Evolutionary conservation across 352 stramenopile species (phyloP).

Genomic region (Pythium dissimile): DNA sequence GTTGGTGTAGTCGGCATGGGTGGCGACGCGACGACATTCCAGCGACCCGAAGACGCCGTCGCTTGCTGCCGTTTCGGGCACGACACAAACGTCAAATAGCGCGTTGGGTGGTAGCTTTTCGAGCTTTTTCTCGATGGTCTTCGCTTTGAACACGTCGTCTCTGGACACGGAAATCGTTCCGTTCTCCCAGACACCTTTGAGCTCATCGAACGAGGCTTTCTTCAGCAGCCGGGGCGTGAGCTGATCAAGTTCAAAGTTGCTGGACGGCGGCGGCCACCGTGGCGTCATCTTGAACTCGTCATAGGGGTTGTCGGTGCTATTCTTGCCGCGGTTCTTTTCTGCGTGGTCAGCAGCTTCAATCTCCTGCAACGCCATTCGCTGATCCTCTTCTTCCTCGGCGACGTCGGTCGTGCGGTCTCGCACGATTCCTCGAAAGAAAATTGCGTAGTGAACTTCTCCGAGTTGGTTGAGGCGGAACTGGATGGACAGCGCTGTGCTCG

Average conservation of each 20-base stretch:
- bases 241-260: slow-evolving; percentile 34
- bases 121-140: slow-evolving; percentile 53
- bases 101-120: slow-evolving; percentile 59
- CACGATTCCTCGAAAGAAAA: slow-evolving; percentile 62
- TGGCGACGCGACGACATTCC: slow-evolving; percentile 48
- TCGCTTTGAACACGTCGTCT: slow-evolving; percentile 55
- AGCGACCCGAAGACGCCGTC: slow-evolving; percentile 50
- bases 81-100: slow-evolving; percentile 72
- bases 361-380: slow-evolving; percentile 8
- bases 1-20: slow-evolving; percentile 78
- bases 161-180: slow-evolving; percentile 66
- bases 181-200: slow-evolving; percentile 74
- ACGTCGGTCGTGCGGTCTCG: slow-evolving; percentile 9
- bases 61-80: slow-evolving; percentile 64
- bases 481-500: slow-evolving; percentile 47
- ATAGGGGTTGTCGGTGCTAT: slow-evolving; percentile 10
- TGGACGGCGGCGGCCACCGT: slow-evolving; percentile 46
- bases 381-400: slow-evolving; percentile 10
- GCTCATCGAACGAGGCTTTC: slow-evolving; percentile 40
- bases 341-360: slow-evolving; percentile 6
- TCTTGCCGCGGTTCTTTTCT: background rate
- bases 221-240: slow-evolving; percentile 56
- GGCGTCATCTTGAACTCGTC: slow-evolving; percentile 20
- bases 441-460: slow-evolving; percentile 68
- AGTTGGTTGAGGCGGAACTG: slow-evolving; percentile 54